A percentile compares a stretch with the other conserved stretches of the same genome.
These are phyloP conservation scores for Leccinum arenicola DNA, from an alignment of 768 basidiomycete genomes.

Conservation along the genomic window DNA sequence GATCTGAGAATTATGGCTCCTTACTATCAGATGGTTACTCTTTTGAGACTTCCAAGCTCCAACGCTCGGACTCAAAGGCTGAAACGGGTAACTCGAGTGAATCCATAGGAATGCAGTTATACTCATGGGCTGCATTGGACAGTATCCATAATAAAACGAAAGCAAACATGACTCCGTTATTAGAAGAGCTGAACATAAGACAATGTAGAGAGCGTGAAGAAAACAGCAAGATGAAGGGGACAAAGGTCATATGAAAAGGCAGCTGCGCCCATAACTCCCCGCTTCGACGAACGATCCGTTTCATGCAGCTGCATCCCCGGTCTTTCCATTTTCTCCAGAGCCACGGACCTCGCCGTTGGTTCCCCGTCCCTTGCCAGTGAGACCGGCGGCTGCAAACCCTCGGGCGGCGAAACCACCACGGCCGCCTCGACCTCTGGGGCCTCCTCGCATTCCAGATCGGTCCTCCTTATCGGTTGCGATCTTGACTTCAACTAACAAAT, in stretches of 20 bases:
- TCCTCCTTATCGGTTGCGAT: conserved; percentile 61
- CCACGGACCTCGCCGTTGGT: conserved; percentile 30
- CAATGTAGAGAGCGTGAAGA: conserved; percentile 9
- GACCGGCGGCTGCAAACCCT: conserved; percentile 67
- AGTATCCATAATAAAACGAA: conserved; percentile 20
- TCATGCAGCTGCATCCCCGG: conserved; percentile 26
- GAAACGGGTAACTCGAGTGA: neutral
- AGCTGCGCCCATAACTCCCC: conserved; percentile 18
- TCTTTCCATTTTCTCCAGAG: conserved; percentile 26
- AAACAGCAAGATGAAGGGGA: conserved; percentile 8
- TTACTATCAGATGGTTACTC: too few relatives aligned
- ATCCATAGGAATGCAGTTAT: conserved; percentile 14
- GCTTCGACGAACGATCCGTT: conserved; percentile 13
- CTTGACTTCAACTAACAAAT: conserved; percentile 61
- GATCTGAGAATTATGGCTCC: too few relatives aligned
- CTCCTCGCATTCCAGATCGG: conserved; percentile 42
- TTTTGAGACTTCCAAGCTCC: neutral
- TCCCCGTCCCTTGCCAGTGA: conserved; percentile 40
- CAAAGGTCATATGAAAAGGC: conserved; percentile 16
- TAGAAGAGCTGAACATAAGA: conserved; percentile 15
- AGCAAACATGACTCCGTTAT: conserved; percentile 24
- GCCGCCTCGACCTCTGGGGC: conserved; percentile 55
- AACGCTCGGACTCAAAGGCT: neutral
- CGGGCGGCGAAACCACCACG: conserved; percentile 54
- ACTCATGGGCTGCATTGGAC: conserved; percentile 8